Evolutionary conservation across 805 yeast genomes (phyloP), one percentile per base, ranked within the genome.

Genomic region (Jamesozyma piceae): DNA sequence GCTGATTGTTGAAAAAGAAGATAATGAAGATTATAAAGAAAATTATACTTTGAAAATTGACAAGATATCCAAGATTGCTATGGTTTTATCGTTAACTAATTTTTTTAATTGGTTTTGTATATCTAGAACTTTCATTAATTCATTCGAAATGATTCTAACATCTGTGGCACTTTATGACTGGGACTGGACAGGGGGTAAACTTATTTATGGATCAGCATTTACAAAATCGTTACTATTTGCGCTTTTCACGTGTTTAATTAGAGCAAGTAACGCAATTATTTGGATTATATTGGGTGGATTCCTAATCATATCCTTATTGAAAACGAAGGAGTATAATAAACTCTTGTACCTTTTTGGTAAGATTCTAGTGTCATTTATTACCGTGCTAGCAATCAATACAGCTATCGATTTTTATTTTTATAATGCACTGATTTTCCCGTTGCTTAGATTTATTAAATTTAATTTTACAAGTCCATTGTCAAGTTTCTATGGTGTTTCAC

Each of bases 61-160:
- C 8, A 24, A 28, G 13, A 26, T 46, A 2, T 20, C 18, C 55
- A 58, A 50, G 35, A 42, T 58, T 8, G 44, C 62, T 5, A 30
- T 46, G 4, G 18, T 58, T 10, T 33, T 61, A 8, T 52, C 59
- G 2, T 27, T 51, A 22, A 46, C 60, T 1, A 63, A 63, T 39
- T 61, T 62, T 45, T 90, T 87, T 71, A 87, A 88, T 58, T 86
- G 90, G 82, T 86, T 73, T 62, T 71, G 80, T 34, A 68, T 77
- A 32, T 80, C 95, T 1, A 71, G 99, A 48, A 78, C 95, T 1
- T 92, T 92, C 57, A 77, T 94, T 40, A 92, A 90, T 55, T 76
- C 83, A 17, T 67, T 88, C 39, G 98, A 92, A 60, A 73, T 82
- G 73, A 69, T 74, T 1, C 56, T 88, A 42, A 83, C 92, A 0